Base-by-base conservation (phyloP, 1,284 basidiomycete genomes). In the Ganoderma sinense region DNA sequence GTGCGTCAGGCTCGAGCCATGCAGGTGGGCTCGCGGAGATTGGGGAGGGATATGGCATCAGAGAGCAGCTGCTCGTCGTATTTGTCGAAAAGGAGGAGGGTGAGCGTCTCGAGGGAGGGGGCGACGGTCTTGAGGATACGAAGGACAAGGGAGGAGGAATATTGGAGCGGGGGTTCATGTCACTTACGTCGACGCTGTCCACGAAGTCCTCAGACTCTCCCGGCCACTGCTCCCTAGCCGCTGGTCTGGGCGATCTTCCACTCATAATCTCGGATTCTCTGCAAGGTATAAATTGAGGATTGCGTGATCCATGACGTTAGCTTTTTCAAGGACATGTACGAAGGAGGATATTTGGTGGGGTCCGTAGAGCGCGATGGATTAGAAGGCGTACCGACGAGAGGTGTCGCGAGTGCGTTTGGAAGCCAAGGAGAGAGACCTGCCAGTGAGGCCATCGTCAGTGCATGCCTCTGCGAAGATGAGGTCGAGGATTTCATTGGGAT, bases 341-440 rank as follows among this genome's bases (percentile, higher is more conserved):
- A 55, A 55, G 53, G 53, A 26, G 53, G 53, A 55, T 29, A 55
- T 26, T 55, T 55, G 53, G 53, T 55, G 20, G 53, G 53, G 29
- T 13, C 53, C 53, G 11, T 55, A 55, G 0, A 55, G 53, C 0
- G 53, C 53, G 14, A 55, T 29, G 0, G 53, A 55, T 31, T 31
- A 26, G 11, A 31, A 29, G 13, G 53, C 53, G 29, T 55, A 55
- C 53, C 26, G 53, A 55, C 53, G 53, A 13, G 53, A 55, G 11
- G 53, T 6, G 26, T 31, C 5, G 26, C 14, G 53, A 31, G 4
- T n/a, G 3, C 20, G 20, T n/a, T 20, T n/a, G 45, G 45, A 48
- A 0, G n/a, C 45, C 10, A 48, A 20, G 20, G 45, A 48, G 45
- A 48, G 45, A 20, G 45, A 48, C n/a, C 45, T 20, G 8, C 45